A percentile compares a stretch with the other conserved stretches of the same genome.
Conservation (phyloP, 148 eudicot species). For the Beta vulgaris region DNA sequence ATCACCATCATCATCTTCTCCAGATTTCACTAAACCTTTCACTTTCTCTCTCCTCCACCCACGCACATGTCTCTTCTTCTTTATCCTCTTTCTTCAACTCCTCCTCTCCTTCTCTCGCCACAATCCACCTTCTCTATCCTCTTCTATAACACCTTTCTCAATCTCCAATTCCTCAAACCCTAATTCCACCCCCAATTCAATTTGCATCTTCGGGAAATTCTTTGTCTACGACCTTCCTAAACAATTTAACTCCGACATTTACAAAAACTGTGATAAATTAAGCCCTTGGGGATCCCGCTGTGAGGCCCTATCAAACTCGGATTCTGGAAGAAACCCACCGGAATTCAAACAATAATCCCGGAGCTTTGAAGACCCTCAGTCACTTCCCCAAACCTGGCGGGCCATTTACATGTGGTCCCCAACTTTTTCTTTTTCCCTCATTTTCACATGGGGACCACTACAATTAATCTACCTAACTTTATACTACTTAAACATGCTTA, state of each 20-base stretch:
- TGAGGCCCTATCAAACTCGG: constrained; percentile 57
- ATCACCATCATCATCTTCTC: neutral
- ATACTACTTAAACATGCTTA: too few relatives aligned
- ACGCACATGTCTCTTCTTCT: constrained; percentile 54
- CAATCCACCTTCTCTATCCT: constrained; percentile 21
- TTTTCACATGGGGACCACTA: too few relatives aligned
- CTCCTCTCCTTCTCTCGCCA: constrained; percentile 26
- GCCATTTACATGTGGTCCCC: too few relatives aligned
- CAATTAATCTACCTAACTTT: too few relatives aligned
- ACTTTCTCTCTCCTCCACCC: constrained; percentile 38
- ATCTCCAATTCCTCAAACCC: neutral
- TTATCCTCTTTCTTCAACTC: constrained; percentile 54
- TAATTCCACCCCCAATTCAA: neutral
- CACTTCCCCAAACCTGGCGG: too few relatives aligned
- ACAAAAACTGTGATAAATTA: constrained; percentile 47
- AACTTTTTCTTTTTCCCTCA: too few relatives aligned
- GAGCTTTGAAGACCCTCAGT: too few relatives aligned
- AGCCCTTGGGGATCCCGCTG: constrained; percentile 63
- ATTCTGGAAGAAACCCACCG: constrained; percentile 44
- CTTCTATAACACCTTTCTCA: neutral
- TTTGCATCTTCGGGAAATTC: constrained; percentile 55
- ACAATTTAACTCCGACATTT: constrained; percentile 48
- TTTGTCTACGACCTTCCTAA: constrained; percentile 68
- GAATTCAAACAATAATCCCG: constrained; percentile 36
- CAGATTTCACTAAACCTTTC: constrained; percentile 1